Percentiles rank a stretch among this genome's conserved stretches.
Conservation (phyloP, 2,329 filamentous ascomycete genomes). For the Phaeosphaeria sp. region DNA sequence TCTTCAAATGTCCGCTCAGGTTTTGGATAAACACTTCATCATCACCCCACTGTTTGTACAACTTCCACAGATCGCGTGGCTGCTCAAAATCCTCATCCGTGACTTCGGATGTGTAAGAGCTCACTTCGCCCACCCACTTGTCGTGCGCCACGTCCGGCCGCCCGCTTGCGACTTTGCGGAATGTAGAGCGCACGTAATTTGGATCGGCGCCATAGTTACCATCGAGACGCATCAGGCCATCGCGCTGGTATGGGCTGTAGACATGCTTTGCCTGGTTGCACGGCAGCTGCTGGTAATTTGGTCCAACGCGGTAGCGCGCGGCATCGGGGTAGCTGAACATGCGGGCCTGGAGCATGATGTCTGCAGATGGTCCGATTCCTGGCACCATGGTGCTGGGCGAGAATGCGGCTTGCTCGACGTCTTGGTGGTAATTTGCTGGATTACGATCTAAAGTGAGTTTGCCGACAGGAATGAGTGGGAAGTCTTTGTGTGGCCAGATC, state of each 20-base stretch:
- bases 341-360: slow-evolving; percentile 67
- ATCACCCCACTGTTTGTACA: slow-evolving; percentile 26
- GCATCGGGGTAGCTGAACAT: slow-evolving; percentile 69
- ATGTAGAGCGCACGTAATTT: slow-evolving; percentile 50
- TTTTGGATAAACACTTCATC: slow-evolving; percentile 39
- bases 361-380: slow-evolving; percentile 67
- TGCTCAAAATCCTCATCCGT: slow-evolving; percentile 60
- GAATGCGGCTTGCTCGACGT: slow-evolving; percentile 73
- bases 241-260: slow-evolving; percentile 36
- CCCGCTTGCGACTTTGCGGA: slow-evolving; percentile 11
- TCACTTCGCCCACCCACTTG: slow-evolving; percentile 26
- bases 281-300: slow-evolving; percentile 59
- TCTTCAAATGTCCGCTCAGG: slow-evolving; percentile 7
- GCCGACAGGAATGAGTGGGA: slow-evolving; percentile 58
- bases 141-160: slow-evolving; percentile 30
- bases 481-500: slow-evolving; percentile 60
- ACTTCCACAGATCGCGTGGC: slow-evolving; percentile 38
- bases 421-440: slow-evolving; percentile 70
- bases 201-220: slow-evolving; percentile 57
- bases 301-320: slow-evolving; percentile 55
- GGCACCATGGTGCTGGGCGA: slow-evolving; percentile 69
- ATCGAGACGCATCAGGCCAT: slow-evolving; percentile 39
- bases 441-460: slow-evolving; percentile 60
- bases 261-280: slow-evolving; percentile 36
- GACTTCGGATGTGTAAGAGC: slow-evolving; percentile 38